Evolutionary conservation across 768 basidiomycete species (phyloP).

Genomic region (Phaffia tasmanica): DNA sequence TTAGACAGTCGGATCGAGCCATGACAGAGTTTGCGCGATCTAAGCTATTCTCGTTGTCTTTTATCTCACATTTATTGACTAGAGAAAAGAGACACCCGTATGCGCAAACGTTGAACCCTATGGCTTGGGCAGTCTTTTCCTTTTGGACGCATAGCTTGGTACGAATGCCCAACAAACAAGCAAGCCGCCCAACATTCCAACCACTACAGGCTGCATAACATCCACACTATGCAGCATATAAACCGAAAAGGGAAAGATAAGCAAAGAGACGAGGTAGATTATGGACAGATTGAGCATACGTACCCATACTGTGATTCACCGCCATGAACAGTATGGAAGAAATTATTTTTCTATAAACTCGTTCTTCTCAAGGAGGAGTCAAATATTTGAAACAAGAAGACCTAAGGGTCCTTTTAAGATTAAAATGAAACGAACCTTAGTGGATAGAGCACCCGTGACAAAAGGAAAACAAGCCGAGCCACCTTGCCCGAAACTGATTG

Average conservation of each 20-base stretch:
- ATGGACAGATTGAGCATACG: not conserved
- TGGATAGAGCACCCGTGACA: slow-evolving; percentile 26
- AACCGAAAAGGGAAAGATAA: not conserved
- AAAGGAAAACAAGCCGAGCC: slow-evolving; percentile 40
- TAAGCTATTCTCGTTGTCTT: too few species aligned
- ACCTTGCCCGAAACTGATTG: slow-evolving; percentile 34
- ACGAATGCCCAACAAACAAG: not conserved
- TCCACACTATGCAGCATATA: not conserved
- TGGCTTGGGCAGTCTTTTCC: too few species aligned
- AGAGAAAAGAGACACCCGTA: too few species aligned
- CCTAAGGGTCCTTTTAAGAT: not conserved
- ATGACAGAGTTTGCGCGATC: too few species aligned
- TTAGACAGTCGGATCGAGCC: too few species aligned
- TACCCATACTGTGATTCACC: slow-evolving; percentile 4
- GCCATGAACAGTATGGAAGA: not conserved
- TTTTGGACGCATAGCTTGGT: too few species aligned
- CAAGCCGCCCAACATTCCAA: slow-evolving; percentile 9
- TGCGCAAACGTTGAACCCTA: too few species aligned
- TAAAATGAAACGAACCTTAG: slow-evolving; percentile 6
- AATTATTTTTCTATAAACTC: too few species aligned
- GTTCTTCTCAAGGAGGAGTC: not conserved
- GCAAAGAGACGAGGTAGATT: not conserved
- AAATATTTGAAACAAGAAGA: not conserved
- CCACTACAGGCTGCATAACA: slow-evolving; percentile 13
- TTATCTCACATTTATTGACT: too few species aligned